These are phyloP conservation scores for Coniella lustricola DNA, from an alignment of 2,329 filamentous ascomycete genomes.

Conservation along the genomic window DNA sequence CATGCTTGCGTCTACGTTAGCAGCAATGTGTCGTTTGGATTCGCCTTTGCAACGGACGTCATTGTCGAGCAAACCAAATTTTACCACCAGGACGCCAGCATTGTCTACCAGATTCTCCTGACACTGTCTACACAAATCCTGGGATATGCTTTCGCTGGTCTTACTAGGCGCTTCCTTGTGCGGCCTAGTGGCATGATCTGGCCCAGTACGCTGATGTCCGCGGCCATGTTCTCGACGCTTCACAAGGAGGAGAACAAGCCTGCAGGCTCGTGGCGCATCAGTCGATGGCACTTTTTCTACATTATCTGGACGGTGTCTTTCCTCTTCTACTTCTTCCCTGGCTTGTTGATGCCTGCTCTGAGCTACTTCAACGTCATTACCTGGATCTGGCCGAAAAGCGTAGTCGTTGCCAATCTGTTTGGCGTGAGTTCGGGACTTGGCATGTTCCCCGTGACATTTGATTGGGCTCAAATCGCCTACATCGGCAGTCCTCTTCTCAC, in stretches of 20 bases:
- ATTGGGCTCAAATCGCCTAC: slow-evolving; percentile 85
- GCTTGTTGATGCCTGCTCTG: slow-evolving; percentile 72
- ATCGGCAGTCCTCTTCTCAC: slow-evolving; percentile 80
- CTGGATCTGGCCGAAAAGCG: slow-evolving; percentile 80
- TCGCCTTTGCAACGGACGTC: slow-evolving; percentile 82
- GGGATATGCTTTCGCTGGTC: slow-evolving; percentile 78
- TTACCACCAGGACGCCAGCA: slow-evolving; percentile 72
- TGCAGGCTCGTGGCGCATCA: slow-evolving; percentile 76
- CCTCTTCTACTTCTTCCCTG: slow-evolving; percentile 78
- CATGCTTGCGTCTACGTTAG: slow-evolving; percentile 85
- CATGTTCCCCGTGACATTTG: slow-evolving; percentile 78
- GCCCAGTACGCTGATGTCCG: slow-evolving; percentile 82
- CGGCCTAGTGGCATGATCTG: slow-evolving; percentile 86
- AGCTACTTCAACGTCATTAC: slow-evolving; percentile 87
- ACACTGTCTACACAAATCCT: slow-evolving; percentile 82
- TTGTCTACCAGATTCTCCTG: slow-evolving; percentile 73
- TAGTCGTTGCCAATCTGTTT: slow-evolving; percentile 81
- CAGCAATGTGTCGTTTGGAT: slow-evolving; percentile 84
- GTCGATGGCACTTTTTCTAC: slow-evolving; percentile 78
- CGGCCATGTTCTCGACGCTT: slow-evolving; percentile 80
- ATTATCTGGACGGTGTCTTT: slow-evolving; percentile 65
- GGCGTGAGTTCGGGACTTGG: slow-evolving; percentile 79
- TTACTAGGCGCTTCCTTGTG: slow-evolving; percentile 74
- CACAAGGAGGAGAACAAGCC: slow-evolving; percentile 79
- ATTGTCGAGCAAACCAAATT: slow-evolving; percentile 88